Evolutionary conservation across 2,329 filamentous ascomycete genomes (phyloP).

Genomic region (Aspergillus pseudotamarii): DNA sequence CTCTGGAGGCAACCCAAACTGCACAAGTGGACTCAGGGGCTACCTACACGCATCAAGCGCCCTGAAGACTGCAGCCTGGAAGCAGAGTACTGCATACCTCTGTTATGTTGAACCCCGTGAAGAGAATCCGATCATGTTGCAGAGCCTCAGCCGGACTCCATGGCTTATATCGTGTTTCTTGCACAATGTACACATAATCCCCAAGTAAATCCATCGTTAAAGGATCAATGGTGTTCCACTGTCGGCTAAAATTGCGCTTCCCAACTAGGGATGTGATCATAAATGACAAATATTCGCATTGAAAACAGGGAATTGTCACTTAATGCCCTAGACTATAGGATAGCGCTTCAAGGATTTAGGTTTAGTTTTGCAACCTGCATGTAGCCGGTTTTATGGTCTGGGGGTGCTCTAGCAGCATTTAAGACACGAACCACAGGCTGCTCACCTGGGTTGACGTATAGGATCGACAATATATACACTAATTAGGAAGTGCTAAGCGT

Average conservation of each 20-base stretch:
- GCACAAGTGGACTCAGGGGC: not conserved
- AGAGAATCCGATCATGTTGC: not conserved
- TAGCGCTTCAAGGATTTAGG: not conserved
- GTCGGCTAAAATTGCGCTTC: not conserved
- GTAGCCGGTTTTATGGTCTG: not conserved
- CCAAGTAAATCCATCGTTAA: not conserved
- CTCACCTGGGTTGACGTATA: not conserved
- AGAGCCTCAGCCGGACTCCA: not conserved
- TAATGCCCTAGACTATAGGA: not conserved
- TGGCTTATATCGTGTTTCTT: not conserved
- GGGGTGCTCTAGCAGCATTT: no score
- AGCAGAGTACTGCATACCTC: no score
- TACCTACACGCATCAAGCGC: not conserved
- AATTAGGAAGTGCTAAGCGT: not conserved
- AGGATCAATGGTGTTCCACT: not conserved
- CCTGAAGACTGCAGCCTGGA: not conserved
- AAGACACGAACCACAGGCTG: not conserved
- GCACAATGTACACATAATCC: no score
- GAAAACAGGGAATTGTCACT: not conserved
- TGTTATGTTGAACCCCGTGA: not conserved
- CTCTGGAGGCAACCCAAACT: not conserved
- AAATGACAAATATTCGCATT: no score
- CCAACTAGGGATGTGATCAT: not conserved
- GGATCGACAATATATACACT: not conserved
- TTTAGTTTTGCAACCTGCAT: not conserved